phyloP scores from a whole-genome alignment of 164 flowering plant genomes.

The Macadamia tetraphylla region DNA sequence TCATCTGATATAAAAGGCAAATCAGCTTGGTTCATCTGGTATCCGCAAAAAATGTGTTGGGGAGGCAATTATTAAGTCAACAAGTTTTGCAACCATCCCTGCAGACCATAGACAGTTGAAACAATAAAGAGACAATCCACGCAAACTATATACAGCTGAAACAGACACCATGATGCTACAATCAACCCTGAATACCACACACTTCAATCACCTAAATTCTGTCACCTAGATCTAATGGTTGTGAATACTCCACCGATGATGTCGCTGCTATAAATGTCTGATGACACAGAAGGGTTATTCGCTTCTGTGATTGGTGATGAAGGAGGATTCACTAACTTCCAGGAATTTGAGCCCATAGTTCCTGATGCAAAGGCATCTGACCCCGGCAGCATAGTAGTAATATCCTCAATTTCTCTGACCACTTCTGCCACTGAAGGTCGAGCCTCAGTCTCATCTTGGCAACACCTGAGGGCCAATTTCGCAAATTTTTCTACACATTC shows the following conservation, averaged over 20 bases:
- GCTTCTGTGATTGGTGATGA: not conserved
- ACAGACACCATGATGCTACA: no score
- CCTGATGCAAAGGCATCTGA: not conserved
- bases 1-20: no score
- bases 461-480: constrained; percentile 51
- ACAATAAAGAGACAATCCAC: no score
- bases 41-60: no score
- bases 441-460: constrained; percentile 49
- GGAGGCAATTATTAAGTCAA: no score
- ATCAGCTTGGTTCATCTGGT: no score
- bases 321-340: not conserved
- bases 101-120: no score
- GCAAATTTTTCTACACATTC: constrained; percentile 52
- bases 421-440: constrained; percentile 67
- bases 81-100: no score
- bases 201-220: no score
- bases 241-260: constrained; percentile 13
- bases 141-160: no score
- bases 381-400: constrained; percentile 34
- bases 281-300: constrained; percentile 7
- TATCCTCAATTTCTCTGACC: constrained; percentile 55
- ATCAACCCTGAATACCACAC: no score
- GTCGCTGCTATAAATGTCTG: constrained; percentile 15
- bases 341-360: not conserved
- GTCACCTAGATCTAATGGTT: not conserved